Evolutionary conservation across 2,329 filamentous ascomycete genomes (phyloP).

Genomic region (Hirsutella thompsonii): DNA sequence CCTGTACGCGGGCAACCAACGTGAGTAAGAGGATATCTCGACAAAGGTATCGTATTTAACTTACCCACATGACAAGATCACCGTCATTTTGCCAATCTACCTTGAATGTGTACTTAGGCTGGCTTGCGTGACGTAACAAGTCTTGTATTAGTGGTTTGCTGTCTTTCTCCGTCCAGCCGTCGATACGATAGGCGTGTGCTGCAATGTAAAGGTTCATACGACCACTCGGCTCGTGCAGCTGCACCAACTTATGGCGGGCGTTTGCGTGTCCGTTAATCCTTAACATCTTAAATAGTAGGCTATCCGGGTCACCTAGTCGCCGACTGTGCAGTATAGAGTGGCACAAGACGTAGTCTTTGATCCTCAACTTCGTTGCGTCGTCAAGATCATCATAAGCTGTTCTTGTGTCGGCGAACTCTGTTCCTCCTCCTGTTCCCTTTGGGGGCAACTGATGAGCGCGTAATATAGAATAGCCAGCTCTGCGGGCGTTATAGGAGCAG

Average conservation of each 20-base stretch:
- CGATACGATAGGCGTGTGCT: neutral
- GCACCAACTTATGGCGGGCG: neutral
- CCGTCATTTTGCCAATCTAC: constrained; percentile 1
- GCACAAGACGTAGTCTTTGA: neutral
- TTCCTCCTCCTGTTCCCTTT: neutral
- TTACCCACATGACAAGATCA: constrained; percentile 1
- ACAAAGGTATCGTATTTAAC: neutral
- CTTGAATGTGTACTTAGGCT: neutral
- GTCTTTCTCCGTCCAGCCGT: neutral
- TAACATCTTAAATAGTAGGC: neutral
- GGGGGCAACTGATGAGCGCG: constrained; percentile 1
- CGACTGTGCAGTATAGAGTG: neutral
- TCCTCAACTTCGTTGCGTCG: neutral
- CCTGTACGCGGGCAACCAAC: too few relatives aligned
- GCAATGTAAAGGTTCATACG: constrained; percentile 1
- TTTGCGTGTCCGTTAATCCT: neutral
- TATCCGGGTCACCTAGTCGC: neutral
- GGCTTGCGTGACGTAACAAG: neutral
- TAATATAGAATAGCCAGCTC: constrained; percentile 1
- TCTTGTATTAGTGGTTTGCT: neutral
- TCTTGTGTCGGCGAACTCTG: constrained; percentile 1
- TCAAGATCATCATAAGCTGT: constrained; percentile 1
- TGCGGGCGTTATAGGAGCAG: neutral
- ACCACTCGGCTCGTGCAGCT: constrained; percentile 1
- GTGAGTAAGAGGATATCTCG: neutral